Base-by-base conservation (phyloP, 192 early-diverging fungal genomes). In the Obelidium mucronatum region DNA sequence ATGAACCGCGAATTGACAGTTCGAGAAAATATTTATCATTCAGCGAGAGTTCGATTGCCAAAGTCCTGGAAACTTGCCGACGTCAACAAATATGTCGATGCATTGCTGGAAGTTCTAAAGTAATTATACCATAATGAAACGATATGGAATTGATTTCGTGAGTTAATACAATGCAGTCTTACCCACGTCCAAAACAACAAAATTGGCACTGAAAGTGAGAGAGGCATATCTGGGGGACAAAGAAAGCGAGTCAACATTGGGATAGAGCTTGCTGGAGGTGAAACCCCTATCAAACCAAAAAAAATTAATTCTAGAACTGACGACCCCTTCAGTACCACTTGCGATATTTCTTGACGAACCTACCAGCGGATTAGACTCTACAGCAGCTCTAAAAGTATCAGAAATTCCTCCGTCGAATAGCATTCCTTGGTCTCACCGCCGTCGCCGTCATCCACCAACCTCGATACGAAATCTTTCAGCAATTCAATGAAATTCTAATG, bases 181-280 rank as follows among this genome's bases (percentile, higher is more conserved):
- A 58, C 60, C 4, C 79, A 89, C 39, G 84, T 91, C 17, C 79
- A 83, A 74, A 74, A 83, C 70, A 58, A 53, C 22, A 48, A 72
- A 2, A 87, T 93, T 24, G 92, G 92, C 5, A 79, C 89, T 54
- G 89, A 87, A 54, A 84, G 79, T 24, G 44, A 64, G 26, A 73
- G 92, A 59, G 92, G 92, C 33, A 86, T 93, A 30, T 91, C 88
- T 17, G 92, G 92, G 60, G 91, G 91, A 33, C 91, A 93, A 60
- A 74, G 92, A 15, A 93, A 93, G 76, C 81, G 92, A 3, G 91
- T 92, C 66, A 92, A 91, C 69, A 92, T 93, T 72, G 91, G 89
- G 5, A 92, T 93, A 87, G 92, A 93, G 67, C 76, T 86, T 13
- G 78, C 80, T 15, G 82, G 80, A n/a, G 79, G 89, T 77, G 3